Evolutionary conservation across 371 early-diverging fungal genomes (phyloP), one percentile per base, ranked within the genome.

Genomic region (Amoeboaphelidium occidentale): DNA sequence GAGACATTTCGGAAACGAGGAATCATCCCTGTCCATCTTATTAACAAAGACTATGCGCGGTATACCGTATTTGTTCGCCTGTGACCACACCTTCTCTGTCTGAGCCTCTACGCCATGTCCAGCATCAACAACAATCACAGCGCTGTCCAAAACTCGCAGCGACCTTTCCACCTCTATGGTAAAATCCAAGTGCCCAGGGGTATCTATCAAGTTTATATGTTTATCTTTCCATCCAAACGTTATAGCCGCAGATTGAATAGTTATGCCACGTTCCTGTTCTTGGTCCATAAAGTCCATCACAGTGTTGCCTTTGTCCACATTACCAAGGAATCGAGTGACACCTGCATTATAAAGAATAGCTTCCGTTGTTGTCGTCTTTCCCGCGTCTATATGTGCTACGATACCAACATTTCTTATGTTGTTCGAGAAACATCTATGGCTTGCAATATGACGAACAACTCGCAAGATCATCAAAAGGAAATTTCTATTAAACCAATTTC

Each of bases 101-200:
- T 94, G 96, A 2, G 91, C 92, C 59, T 94, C 87, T 2, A 93
- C 91, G n/a, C 93, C 94, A 0, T 84, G 78, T 1, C 86, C 91
- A 2, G 80, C 92, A 60, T 94, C 92, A 23, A 94, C 49, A 21
- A 94, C 75, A 0, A 79, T 72, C 2, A 94, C 85, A 0, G 88
- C 86, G 23, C 94, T 92, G 55, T 94, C 96, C 14, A 94, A 67
- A 0, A 93, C 89, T 2, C 90, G 74, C 13, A 94, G 67, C 2
- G 83, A 72, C 1, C 93, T 70, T 57, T 93, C 92, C 0, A 93
- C 93, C 58, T 94, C 96, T 48, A 92, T 76, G 0, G 88, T 90
- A 51, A 94, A 94, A 61, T 94, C 93, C 0, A 85, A 84, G 52
- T 93, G 96, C 0, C 96, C 96, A 0, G 96, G 93, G 2, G 92